These are phyloP conservation scores for Helminthosporium solani DNA, from an alignment of 2,329 filamentous ascomycete genomes.

Conservation along the genomic window DNA sequence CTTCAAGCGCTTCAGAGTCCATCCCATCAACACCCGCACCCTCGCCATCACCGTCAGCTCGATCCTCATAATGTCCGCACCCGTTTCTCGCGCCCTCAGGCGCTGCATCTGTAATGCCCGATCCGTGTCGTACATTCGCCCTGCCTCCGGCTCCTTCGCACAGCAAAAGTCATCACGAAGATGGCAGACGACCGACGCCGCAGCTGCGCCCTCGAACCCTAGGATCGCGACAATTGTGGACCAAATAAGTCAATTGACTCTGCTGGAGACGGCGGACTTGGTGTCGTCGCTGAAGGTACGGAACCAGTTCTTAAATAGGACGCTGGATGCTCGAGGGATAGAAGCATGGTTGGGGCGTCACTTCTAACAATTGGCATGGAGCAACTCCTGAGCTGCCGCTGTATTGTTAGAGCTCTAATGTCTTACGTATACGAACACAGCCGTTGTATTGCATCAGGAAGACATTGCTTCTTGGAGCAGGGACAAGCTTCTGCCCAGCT, in stretches of 20 bases:
- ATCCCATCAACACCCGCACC: conserved; percentile 18
- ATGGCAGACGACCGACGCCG: conserved; percentile 84
- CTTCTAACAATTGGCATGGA: neutral
- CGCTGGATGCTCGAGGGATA: neutral
- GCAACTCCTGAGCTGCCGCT: too few relatives aligned
- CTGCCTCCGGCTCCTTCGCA: conserved; percentile 34
- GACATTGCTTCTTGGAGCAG: neutral
- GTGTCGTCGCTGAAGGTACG: conserved; percentile 91
- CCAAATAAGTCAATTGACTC: conserved; percentile 96
- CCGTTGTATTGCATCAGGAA: neutral
- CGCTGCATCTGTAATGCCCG: conserved; percentile 45
- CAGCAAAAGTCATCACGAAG: conserved; percentile 58
- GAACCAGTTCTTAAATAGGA: neutral
- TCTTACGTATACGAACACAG: too few relatives aligned
- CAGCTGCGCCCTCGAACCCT: conserved; percentile 66
- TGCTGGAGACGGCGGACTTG: conserved; percentile 95
- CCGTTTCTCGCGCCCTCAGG: conserved; percentile 47
- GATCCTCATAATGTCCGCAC: conserved; percentile 45
- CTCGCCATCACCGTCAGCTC: conserved; percentile 1
- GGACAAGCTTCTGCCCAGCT: neutral
- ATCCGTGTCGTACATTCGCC: conserved; percentile 27
- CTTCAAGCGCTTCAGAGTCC: conserved; percentile 11
- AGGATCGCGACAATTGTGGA: conserved; percentile 96
- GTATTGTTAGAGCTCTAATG: too few relatives aligned
- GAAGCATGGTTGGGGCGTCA: too few relatives aligned